Conservation (phyloP, 805 yeast genomes). For the Wickerhamiella kazuoi region DNA sequence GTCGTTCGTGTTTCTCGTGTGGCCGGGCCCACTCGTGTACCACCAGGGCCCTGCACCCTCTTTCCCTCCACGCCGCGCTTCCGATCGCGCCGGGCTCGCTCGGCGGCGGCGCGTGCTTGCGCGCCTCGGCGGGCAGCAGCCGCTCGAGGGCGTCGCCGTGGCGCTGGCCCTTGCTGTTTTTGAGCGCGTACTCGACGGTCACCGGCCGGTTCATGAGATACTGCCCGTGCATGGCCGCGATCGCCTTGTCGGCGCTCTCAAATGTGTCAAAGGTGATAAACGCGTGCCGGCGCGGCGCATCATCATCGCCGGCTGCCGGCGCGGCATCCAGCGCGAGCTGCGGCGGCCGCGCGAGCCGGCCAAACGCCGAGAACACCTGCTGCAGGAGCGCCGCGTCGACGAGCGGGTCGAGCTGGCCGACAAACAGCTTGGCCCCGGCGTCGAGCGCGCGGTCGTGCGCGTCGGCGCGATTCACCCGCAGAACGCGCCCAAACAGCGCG, state of each 20-base stretch:
- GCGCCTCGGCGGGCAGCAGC: conserved; percentile 29
- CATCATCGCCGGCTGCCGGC: conserved; percentile 29
- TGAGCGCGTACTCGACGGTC: conserved; percentile 51
- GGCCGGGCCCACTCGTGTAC: no score
- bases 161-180: conserved; percentile 35
- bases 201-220: conserved; percentile 50
- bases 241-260: conserved; percentile 52
- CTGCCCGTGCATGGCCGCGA: conserved; percentile 49
- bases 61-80: conserved; percentile 1
- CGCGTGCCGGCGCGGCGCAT: conserved; percentile 44
- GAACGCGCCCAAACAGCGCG: conserved; percentile 39
- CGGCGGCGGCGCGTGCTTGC: neutral
- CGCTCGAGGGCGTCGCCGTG: conserved; percentile 77
- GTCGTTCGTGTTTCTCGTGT: no score
- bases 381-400: conserved; percentile 41
- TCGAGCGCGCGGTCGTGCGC: conserved; percentile 18
- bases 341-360: conserved; percentile 20
- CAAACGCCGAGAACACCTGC: conserved; percentile 52
- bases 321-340: conserved; percentile 16
- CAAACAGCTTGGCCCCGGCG: conserved; percentile 51
- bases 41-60: no score
- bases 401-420: conserved; percentile 49
- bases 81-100: neutral
- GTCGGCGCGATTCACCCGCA: conserved; percentile 40
- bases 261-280: conserved; percentile 48